Base-by-base conservation (phyloP, 768 basidiomycete species). In the Amanita thiersii region DNA sequence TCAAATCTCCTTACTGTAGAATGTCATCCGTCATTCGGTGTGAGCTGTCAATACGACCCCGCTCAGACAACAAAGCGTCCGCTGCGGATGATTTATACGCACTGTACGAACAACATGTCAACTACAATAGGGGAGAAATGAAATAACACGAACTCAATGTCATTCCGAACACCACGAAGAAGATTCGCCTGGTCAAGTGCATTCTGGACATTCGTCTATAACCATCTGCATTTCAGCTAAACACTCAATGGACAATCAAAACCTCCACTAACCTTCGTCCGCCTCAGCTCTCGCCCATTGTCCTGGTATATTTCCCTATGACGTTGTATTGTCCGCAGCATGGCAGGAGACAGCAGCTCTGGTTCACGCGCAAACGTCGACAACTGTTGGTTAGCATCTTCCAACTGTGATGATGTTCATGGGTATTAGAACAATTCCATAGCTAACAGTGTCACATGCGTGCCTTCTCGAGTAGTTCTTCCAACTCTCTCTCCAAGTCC, bases 1-100 rank as follows among this genome's bases (percentile, higher is more conserved):
- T 15, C 11, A 18, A n/a, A n/a, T n/a, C n/a, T 17, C 11, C 86
- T 45, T 55, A 94, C 92, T 85, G 77, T 18, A 99, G 69, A 24
- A 93, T 72, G 30, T 86, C 85, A 55, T 98, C 94, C 14, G 89
- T 86, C 93, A 98, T 97, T 44, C 77, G 70, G 64, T 98, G 93
- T 17, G 86, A 90, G 49, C 79, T 86, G 62, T 97, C 94, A 46
- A 98, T 94, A 47, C 79, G 75, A 3, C 83, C 76, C 33, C 96
- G 75, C 62, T 99, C 96, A 17, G 81, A 79, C 19, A 99, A 68
- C 29, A 99, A 63, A 4, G 87, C 77, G 50, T 98, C 96, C 1
- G 87, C 80, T 10, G 85, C 75, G 12, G 87, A 84, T 4, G 89
- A 86, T 59, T 92, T 92, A 63, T 93, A 93, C 28, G 91, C 86